phyloP scores from a whole-genome alignment of 306 rosid species.

The Pachyrhizus erosus region DNA sequence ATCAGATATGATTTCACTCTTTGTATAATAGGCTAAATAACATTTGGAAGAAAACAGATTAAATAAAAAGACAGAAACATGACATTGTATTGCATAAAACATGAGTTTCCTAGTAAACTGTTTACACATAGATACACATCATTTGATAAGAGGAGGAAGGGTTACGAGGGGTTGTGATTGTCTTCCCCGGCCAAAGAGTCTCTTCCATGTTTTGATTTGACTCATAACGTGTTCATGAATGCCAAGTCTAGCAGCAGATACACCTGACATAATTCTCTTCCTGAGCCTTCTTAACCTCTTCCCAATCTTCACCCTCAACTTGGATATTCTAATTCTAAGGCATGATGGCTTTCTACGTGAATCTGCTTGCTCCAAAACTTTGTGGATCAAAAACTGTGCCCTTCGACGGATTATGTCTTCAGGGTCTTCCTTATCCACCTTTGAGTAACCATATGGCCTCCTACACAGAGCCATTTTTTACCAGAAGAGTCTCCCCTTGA shows the following conservation, averaged over 20 bases:
- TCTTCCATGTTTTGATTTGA: conserved; percentile 64
- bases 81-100: conserved; percentile 32
- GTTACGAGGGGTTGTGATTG: conserved; percentile 37
- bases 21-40: conserved; percentile 6
- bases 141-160: conserved; percentile 57
- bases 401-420: conserved; percentile 64
- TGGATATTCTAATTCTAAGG: conserved; percentile 68
- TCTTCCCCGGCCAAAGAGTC: conserved; percentile 53
- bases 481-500: neutral
- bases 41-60: conserved; percentile 7
- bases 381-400: conserved; percentile 88
- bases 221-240: conserved; percentile 55
- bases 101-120: conserved; percentile 36
- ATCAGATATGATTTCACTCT: conserved; percentile 29
- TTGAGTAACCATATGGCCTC: conserved; percentile 53
- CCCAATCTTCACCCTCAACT: conserved; percentile 80
- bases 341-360: conserved; percentile 49
- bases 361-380: conserved; percentile 66
- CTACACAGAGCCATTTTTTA: conserved; percentile 52
- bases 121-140: neutral
- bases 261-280: conserved; percentile 54
- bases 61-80: neutral
- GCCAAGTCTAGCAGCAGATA: conserved; percentile 55
- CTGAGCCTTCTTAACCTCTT: conserved; percentile 68
- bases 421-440: conserved; percentile 82